Conservation (phyloP, 2,329 filamentous ascomycete species). For the Alternaria metachromatica region DNA sequence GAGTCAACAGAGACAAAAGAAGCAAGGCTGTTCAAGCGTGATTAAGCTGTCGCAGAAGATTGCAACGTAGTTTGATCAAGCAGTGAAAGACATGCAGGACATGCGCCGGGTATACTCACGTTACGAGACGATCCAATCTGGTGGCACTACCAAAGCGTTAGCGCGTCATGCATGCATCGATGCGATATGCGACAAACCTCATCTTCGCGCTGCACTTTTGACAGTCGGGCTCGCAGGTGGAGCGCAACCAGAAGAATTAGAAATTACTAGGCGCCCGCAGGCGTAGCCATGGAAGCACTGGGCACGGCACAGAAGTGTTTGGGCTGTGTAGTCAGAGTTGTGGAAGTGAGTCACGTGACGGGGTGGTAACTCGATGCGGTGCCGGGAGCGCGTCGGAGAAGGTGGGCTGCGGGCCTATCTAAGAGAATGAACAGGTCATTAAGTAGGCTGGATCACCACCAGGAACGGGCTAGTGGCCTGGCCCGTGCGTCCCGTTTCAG, state of each 20-base stretch:
- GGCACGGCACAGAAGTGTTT: background rate
- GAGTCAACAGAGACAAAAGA: background rate
- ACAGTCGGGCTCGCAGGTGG: slow-evolving; percentile 13
- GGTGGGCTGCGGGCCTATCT: slow-evolving; percentile 42
- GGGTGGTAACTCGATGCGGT: slow-evolving; percentile 31
- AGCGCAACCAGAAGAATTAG: slow-evolving; percentile 22
- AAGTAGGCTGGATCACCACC: slow-evolving; percentile 23
- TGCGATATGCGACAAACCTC: slow-evolving; percentile 35
- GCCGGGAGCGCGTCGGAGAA: slow-evolving; percentile 37
- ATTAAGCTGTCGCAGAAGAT: background rate
- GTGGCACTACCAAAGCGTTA: slow-evolving; percentile 46
- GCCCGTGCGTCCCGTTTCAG: slow-evolving; percentile 36
- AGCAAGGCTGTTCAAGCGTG: background rate
- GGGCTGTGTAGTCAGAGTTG: slow-evolving; percentile 2
- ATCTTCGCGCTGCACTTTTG: slow-evolving; percentile 24
- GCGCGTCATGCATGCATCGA: slow-evolving; percentile 37
- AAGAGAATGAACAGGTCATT: slow-evolving; percentile 27
- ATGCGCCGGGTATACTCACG: slow-evolving; percentile 37
- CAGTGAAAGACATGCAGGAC: slow-evolving; percentile 4
- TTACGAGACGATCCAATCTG: slow-evolving; percentile 49
- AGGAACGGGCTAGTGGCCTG: slow-evolving; percentile 24
- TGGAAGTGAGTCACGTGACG: slow-evolving; percentile 30
- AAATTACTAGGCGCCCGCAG: slow-evolving; percentile 35
- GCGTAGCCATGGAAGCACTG: slow-evolving; percentile 30
- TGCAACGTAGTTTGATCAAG: background rate